phyloP scores from a whole-genome alignment of 768 basidiomycete genomes.

The Panaeolus papilionaceus region DNA sequence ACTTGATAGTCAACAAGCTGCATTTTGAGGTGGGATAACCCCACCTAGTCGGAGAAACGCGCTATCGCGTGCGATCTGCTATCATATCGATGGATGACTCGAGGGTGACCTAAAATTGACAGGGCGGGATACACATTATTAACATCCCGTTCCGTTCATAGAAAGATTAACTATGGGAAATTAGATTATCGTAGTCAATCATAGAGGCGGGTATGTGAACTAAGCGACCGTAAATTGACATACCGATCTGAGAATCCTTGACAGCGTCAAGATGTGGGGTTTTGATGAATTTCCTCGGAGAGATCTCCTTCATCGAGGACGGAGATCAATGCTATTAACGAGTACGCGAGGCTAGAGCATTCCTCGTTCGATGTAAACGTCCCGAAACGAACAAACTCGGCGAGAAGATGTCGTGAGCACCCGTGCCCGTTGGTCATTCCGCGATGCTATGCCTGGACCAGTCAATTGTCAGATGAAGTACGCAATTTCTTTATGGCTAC shows the following conservation, averaged over 20 bases:
- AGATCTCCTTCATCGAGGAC: not conserved
- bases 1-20: conserved; percentile 10
- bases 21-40: conserved; percentile 18
- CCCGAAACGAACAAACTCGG: not conserved
- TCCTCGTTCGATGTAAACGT: not conserved
- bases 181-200: conserved; percentile 28
- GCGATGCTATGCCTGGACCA: not conserved
- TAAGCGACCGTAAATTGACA: conserved; percentile 9
- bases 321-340: not conserved
- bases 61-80: conserved; percentile 24
- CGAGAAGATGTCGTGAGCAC: not conserved
- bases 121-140: conserved; percentile 5
- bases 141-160: conserved; percentile 3
- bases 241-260: conserved; percentile 16
- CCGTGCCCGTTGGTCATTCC: not conserved
- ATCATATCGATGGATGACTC: conserved; percentile 30
- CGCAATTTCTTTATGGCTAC: no score
- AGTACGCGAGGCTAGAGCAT: not conserved
- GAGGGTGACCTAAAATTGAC: conserved; percentile 14
- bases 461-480: no score
- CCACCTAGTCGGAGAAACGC: conserved; percentile 19
- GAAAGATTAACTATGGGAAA: not conserved
- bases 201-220: conserved; percentile 15
- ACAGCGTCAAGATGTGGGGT: conserved; percentile 14
- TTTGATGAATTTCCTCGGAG: not conserved